A percentile compares a stretch with the other conserved stretches of the same genome.
phyloP scores from a whole-genome alignment of 768 basidiomycete genomes.

The Fomitopsis pulvina region DNA sequence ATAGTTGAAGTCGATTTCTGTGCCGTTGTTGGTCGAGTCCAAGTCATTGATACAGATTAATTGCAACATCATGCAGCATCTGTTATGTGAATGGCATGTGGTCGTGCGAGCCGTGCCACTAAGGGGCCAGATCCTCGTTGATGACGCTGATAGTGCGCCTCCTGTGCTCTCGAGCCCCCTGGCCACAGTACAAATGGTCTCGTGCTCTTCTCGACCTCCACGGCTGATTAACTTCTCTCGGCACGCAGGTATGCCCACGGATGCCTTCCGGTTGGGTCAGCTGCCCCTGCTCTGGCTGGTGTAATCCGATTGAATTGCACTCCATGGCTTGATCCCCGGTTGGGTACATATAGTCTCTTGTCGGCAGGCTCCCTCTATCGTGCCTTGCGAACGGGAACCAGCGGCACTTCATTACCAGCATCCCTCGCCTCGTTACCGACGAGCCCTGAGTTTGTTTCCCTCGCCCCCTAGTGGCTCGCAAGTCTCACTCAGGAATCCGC shows the following conservation, averaged over 20 bases:
- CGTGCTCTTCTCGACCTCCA: not conserved
- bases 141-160: not conserved
- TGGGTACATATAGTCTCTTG: not conserved
- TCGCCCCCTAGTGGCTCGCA: not conserved
- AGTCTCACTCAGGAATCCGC: not conserved
- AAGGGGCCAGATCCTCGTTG: too few relatives aligned
- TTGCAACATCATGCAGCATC: too few relatives aligned
- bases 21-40: too few relatives aligned
- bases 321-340: not conserved
- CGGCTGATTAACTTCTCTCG: not conserved
- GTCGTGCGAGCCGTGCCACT: too few relatives aligned
- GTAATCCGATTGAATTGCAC: not conserved
- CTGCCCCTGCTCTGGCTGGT: not conserved
- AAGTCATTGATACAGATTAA: too few relatives aligned
- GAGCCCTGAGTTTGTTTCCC: not conserved
- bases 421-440: not conserved
- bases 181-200: not conserved
- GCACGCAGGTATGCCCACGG: not conserved
- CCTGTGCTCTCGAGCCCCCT: not conserved
- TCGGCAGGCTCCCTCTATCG: not conserved
- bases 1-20: too few relatives aligned
- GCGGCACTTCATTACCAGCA: not conserved
- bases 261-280: conserved; percentile 2
- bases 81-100: too few relatives aligned
- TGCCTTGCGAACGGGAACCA: not conserved